Base-by-base conservation (phyloP, 768 basidiomycete species). In the Mycena leptocephala region DNA sequence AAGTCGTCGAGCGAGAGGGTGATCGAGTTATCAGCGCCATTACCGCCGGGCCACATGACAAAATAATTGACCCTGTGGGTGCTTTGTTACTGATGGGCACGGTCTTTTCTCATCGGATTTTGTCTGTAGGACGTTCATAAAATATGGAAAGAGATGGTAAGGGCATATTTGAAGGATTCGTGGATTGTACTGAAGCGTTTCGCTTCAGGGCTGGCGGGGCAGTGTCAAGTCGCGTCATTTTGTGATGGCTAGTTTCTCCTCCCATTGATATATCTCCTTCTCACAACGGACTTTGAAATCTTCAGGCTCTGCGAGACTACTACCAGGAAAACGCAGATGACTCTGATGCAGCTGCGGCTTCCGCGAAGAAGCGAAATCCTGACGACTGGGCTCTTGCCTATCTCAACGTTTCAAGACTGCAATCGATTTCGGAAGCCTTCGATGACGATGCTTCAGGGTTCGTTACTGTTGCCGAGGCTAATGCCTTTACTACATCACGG, bases 61-160 rank as follows among this genome's bases (percentile, higher is more conserved):
- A 73, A 35, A 66, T 78, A 10, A 61, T 78, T 16, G 77, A 78
- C 26, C 71, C 74, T n/a, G 79, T 72, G 78, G 82, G 43, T 73
- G 2, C 1, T 33, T 22, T 6, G 7, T 39, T 37, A 46, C 24
- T 24, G 18, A 6, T 2, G 13, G 13, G 30, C 18, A 14, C 24
- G 35, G 26, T 55, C 28, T 10, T 35, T 32, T 18, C 20, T 37
- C 18, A 48, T 18, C 9, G 16, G 58, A 1, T 14, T 13, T 32
- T 35, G 1, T 53, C 20, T 33, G 10, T 59, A 86, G 86, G 86
- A 87, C 46, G 76, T 87, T 7, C 82, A 82, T 43, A 78, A 79
- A 20, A 81, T 87, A 22, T 87, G 87, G 87, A 85, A 84, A 76
- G 85, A 85, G 33, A 86, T 86, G 87, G 86, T 86, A 62, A 22